These are phyloP conservation scores for Kockiozyma suomiensis DNA, from an alignment of 805 yeast genomes.

Conservation along the genomic window DNA sequence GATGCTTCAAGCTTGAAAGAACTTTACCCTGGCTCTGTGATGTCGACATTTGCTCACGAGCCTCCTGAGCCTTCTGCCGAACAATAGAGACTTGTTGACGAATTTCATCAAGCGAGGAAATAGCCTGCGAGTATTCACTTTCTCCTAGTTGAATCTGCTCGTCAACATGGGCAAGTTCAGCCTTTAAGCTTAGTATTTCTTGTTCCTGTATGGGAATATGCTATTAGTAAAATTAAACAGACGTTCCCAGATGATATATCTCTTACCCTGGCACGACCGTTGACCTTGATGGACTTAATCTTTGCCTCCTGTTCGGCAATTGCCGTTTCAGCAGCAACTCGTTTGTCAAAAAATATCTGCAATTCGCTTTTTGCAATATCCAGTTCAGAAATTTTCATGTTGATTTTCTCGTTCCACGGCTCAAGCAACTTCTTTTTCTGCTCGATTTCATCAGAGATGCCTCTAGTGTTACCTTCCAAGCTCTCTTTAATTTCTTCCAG, in stretches of 20 bases:
- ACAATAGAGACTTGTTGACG: slow-evolving; percentile 54
- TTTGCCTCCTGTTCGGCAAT: slow-evolving; percentile 50
- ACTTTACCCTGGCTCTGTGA: slow-evolving; percentile 74
- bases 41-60: slow-evolving; percentile 58
- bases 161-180: slow-evolving; percentile 52
- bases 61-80: slow-evolving; percentile 68
- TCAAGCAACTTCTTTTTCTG: slow-evolving; percentile 64
- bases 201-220: slow-evolving; percentile 42
- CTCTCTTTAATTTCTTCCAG: slow-evolving; percentile 65
- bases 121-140: slow-evolving; percentile 56
- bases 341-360: slow-evolving; percentile 57
- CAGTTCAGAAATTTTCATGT: slow-evolving; percentile 62
- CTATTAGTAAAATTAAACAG: no score
- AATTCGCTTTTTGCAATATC: slow-evolving; percentile 67
- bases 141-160: slow-evolving; percentile 63
- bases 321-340: slow-evolving; percentile 49
- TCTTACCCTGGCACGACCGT: slow-evolving; percentile 50
- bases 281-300: slow-evolving; percentile 50
- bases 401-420: slow-evolving; percentile 78
- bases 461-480: slow-evolving; percentile 74
- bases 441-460: slow-evolving; percentile 66
- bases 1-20: slow-evolving; percentile 62
- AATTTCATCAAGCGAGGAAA: slow-evolving; percentile 54
- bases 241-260: no score
- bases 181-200: slow-evolving; percentile 50